phyloP scores from a whole-genome alignment of 352 stramenopile species.

The Phytophthora colocasiae region DNA sequence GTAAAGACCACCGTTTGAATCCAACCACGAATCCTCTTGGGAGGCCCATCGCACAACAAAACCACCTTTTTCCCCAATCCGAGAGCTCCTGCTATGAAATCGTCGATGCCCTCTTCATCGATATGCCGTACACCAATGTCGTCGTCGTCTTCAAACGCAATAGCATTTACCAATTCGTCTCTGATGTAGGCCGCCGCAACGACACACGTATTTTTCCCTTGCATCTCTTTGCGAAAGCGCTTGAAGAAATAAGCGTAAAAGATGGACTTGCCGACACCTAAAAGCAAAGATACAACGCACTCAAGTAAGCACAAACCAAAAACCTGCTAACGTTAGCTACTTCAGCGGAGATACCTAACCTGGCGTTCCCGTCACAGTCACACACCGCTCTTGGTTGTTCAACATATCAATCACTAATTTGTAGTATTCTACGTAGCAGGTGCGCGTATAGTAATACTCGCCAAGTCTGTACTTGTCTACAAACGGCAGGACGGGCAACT shows the following conservation, averaged over 20 bases:
- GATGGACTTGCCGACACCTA: neutral
- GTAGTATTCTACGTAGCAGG: neutral
- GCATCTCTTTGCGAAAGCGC: neutral
- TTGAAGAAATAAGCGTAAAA: neutral
- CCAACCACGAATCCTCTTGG: neutral
- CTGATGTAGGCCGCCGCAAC: neutral
- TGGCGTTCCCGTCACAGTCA: neutral
- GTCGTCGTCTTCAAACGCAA: neutral
- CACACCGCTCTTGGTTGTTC: neutral
- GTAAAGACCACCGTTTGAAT: neutral
- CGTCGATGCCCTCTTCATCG: neutral
- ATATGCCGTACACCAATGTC: too few relatives aligned
- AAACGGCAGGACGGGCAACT: neutral
- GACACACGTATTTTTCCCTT: neutral
- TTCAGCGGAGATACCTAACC: neutral
- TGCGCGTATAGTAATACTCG: neutral
- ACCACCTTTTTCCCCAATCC: neutral
- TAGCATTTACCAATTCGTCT: neutral
- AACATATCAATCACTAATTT: neutral
- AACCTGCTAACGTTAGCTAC: too few relatives aligned
- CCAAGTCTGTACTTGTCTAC: neutral
- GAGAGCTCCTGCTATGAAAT: neutral
- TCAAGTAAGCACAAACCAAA: neutral
- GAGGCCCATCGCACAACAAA: neutral
- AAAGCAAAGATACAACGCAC: neutral